Percentiles rank a stretch among this genome's conserved stretches.
Evolutionary conservation across 2,329 filamentous ascomycete genomes (phyloP).

Genomic region (Aureobasidium sp.): DNA sequence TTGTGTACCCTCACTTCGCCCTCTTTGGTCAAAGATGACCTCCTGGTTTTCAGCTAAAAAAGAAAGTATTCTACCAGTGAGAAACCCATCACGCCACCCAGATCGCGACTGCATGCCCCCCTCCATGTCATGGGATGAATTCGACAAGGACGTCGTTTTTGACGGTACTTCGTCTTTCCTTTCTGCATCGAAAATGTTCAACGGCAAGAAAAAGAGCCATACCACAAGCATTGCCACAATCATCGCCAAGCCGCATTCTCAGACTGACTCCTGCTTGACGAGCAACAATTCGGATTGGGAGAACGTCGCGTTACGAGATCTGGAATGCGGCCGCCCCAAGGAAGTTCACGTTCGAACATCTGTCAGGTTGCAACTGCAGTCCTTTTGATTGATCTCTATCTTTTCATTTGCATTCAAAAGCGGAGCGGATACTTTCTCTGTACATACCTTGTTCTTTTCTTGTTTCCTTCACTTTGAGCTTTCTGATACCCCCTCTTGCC

Average conservation of each 20-base stretch:
- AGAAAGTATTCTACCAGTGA: not conserved
- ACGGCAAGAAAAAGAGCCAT: not conserved
- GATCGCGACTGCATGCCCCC: not conserved
- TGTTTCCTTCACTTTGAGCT: not conserved
- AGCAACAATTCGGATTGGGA: conserved; percentile 1
- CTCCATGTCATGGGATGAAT: conserved; percentile 6
- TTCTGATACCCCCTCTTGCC: not conserved
- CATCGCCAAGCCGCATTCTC: not conserved
- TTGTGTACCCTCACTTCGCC: conserved; percentile 32
- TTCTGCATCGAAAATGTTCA: not conserved
- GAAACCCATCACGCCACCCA: not conserved
- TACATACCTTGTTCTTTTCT: not conserved
- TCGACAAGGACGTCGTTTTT: conserved; percentile 10
- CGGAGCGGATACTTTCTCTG: not conserved
- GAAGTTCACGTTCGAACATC: not conserved
- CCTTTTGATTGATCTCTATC: not conserved
- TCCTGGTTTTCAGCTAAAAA: not conserved
- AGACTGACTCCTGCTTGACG: conserved; percentile 1
- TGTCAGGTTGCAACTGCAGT: not conserved
- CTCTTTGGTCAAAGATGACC: conserved; percentile 19
- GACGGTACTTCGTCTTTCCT: conserved; percentile 7
- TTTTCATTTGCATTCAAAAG: not conserved
- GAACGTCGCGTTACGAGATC: not conserved
- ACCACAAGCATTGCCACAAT: conserved; percentile 6
- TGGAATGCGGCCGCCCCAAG: not conserved